Evolutionary conservation across 768 basidiomycete genomes (phyloP).

Genomic region (Infundibulicybe gibba): DNA sequence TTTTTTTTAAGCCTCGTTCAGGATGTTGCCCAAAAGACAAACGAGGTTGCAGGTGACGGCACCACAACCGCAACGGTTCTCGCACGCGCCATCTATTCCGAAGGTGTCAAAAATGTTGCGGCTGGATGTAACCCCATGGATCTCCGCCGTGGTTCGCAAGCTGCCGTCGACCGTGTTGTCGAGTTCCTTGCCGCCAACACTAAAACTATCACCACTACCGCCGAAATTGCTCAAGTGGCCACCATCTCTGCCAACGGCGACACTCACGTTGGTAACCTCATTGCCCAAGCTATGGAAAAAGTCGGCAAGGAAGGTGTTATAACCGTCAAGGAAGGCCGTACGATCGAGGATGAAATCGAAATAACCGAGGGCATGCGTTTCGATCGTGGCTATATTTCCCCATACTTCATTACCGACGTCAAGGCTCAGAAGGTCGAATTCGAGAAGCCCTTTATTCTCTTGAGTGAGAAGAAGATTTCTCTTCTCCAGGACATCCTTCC

Average conservation of each 20-base stretch:
- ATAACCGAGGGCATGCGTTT: constrained; percentile 99
- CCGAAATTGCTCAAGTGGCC: constrained; percentile 98
- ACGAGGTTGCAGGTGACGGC: constrained; percentile 96
- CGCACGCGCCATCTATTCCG: constrained; percentile 95
- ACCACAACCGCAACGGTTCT: constrained; percentile 98
- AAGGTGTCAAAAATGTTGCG: constrained; percentile 99
- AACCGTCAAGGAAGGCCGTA: constrained; percentile 98
- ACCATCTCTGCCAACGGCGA: constrained; percentile 88
- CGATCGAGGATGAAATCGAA: constrained; percentile 98
- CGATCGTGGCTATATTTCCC: constrained; percentile 97
- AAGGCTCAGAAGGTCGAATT: constrained; percentile 95
- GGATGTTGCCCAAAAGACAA: constrained; percentile 95
- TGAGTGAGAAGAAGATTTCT: constrained; percentile 98
- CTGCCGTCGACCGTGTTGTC: constrained; percentile 94
- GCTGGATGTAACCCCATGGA: constrained; percentile 99
- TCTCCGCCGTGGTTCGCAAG: constrained; percentile 95
- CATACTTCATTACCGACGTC: constrained; percentile 98
- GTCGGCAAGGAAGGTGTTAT: constrained; percentile 99
- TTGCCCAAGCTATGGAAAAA: constrained; percentile 99
- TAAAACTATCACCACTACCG: constrained; percentile 93
- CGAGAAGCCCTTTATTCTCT: constrained; percentile 91
- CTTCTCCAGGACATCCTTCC: constrained; percentile 93
- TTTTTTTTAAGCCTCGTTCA: constrained; percentile 95
- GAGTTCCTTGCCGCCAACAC: constrained; percentile 86
- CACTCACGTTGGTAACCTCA: constrained; percentile 86